Evolutionary conservation across 2,329 filamentous ascomycete genomes (phyloP), one percentile per base, ranked within the genome.

Genomic region (Sordariomycetes sp.): DNA sequence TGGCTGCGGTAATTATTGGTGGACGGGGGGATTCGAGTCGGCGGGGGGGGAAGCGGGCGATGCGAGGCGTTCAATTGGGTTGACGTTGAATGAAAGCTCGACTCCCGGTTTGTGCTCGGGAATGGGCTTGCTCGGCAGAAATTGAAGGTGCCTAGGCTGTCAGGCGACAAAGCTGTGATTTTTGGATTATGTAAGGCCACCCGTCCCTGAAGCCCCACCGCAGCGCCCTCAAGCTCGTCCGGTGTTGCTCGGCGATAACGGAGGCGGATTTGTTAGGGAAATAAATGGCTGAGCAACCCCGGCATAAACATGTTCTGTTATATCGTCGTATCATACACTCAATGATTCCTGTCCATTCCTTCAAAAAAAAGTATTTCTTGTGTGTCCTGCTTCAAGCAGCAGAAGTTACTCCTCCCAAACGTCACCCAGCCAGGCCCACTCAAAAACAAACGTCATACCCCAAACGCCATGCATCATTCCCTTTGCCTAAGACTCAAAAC

Each of bases 1-100:
- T 84, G 71, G 66, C 74, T 71, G 62, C 58, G 61, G 65, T 64
- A 32, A 54, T 53, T 46, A 20, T 54, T 55, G 64, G 65, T 68
- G 66, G 58, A 55, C 57, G 60, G 58, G 48, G 58, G 59, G 16
- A 14, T 22, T 20, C 18, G 4, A 8, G 22, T 50, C 46, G 66
- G 65, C 64, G 64, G 63, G 34, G 25, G 28, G 24, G 35, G 53
- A 24, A 32, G 35, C 54, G 43, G 55, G 37, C 22, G 55, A n/a
- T 28, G 53, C 51, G 40, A 54, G 55, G 54, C 34, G n/a, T 40
- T 58, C 46, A 40, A 57, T 59, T 61, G 64, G 61, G 60, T 62
- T 63, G 64, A 63, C 63, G 61, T 62, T 61, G 46, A 32, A 51
- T 56, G 50, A 57, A 57, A 48, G 54, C 54, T 57, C 50, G 28